Base-by-base conservation (phyloP, 177 flowering plant species). In the Vitis hybrid region DNA sequence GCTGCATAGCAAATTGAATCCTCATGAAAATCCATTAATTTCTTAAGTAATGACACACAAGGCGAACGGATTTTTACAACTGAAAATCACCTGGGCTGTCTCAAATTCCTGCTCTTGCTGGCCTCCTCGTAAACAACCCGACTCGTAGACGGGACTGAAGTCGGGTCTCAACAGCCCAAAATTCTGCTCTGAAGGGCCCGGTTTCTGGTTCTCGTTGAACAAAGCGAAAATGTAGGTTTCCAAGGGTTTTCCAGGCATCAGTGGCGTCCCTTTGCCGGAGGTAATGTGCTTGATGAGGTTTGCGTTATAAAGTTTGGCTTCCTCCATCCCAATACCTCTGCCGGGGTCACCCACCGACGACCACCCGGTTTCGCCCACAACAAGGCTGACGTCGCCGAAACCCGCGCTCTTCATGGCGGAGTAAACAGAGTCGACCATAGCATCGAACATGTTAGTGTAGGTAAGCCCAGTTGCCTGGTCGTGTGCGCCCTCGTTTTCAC, bases 361-460 rank as follows among this genome's bases (percentile, higher is more conserved):
- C 99, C 99, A 95, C 12, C 99, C 98, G 1, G 98, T 93, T 74
- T 95, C 99, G 13, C 79, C 99, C 55, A 86, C 86, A 51, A 80
- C 86, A 19, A 95, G 78, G 17, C 81, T 88, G 68, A 95, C 97
- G 63, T 90, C 97, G 0, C 74, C 87, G 62, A 84, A 93, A 10
- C 97, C 97, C 26, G 93, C 32, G 58, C 45, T 72, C 77, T 81
- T 84, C 98, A 93, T 90, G 52, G 97, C 88, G 66, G 89, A 76
- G 64, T 84, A 81, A 6, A 90, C 88, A 5, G 99, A 91, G 65
- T 95, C 99, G 61, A 95, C 21, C 74, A 81, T 87, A 1, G 88
- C 86, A 18, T 89, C 98, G 65, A 89, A 92, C 97, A 88, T 89
- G 86, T 91, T 92, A 11, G 82, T 83, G 83, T 94, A 92, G 34